Percentiles rank a stretch among this genome's conserved stretches.
Conservation (phyloP, 495 filamentous ascomycete genomes). For the Aspergillus avenaceus region DNA sequence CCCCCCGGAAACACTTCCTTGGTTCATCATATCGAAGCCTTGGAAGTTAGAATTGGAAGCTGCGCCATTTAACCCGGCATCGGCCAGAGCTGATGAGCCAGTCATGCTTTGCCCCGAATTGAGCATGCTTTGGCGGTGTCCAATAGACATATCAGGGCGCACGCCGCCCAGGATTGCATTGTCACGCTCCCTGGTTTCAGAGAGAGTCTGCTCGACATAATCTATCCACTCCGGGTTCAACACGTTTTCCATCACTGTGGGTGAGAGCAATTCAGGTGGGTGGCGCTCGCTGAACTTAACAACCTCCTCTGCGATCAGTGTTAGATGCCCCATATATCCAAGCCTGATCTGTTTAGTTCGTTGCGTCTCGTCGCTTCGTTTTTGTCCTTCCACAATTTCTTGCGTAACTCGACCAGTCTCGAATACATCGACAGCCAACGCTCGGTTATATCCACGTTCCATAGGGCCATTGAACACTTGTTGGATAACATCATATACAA, state of each 20-base stretch:
- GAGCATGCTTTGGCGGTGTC: conserved; percentile 60
- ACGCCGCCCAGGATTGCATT: conserved; percentile 98
- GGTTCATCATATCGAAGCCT: conserved; percentile 71
- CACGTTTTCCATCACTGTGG: conserved; percentile 80
- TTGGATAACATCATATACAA: conserved; percentile 98
- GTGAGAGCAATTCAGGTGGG: conserved; percentile 79
- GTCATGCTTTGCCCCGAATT: conserved; percentile 57
- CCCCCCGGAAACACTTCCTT: conserved; percentile 58
- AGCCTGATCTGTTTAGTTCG: conserved; percentile 78
- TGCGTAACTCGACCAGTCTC: conserved; percentile 85
- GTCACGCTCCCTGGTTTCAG: conserved; percentile 91
- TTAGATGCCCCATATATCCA: conserved; percentile 98
- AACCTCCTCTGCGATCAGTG: conserved; percentile 95
- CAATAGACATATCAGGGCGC: conserved; percentile 78
- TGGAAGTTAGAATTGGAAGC: conserved; percentile 57
- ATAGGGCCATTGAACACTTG: conserved; percentile 99
- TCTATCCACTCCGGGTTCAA: conserved; percentile 85
- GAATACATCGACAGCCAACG: conserved; percentile 89
- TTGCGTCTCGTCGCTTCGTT: conserved; percentile 79
- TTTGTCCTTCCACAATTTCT: conserved; percentile 86
- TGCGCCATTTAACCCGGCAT: conserved; percentile 63
- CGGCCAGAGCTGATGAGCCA: conserved; percentile 66
- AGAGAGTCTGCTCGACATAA: conserved; percentile 91
- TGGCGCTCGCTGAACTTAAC: conserved; percentile 97
- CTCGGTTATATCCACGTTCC: conserved; percentile 91